These are phyloP conservation scores for Phialophora macrospora DNA, from an alignment of 2,329 filamentous ascomycete species.

Conservation along the genomic window DNA sequence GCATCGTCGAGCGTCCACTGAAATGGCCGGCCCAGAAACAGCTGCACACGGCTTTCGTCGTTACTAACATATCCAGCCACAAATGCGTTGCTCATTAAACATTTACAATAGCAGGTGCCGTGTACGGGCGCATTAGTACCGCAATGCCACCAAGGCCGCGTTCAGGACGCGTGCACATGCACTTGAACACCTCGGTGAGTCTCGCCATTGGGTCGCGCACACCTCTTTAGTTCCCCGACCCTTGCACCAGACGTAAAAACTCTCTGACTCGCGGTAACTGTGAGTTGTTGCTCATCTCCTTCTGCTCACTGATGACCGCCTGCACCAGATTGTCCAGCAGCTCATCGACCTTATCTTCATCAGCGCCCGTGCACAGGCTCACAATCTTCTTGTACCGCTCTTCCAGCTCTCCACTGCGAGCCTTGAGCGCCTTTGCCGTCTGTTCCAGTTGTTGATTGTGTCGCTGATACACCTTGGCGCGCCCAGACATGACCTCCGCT, in stretches of 20 bases:
- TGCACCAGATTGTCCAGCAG: conserved; percentile 78
- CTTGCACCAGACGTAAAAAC: conserved; percentile 79
- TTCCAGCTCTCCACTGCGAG: conserved; percentile 81
- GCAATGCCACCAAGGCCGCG: neutral
- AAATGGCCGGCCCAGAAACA: neutral
- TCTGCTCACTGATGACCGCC: conserved; percentile 65
- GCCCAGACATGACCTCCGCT: conserved; percentile 65
- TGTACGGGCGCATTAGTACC: neutral
- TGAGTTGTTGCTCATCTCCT: conserved; percentile 68
- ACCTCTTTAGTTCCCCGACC: conserved; percentile 40
- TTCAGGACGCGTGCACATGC: neutral
- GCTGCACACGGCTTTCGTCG: neutral
- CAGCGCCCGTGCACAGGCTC: conserved; percentile 79
- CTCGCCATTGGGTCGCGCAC: neutral
- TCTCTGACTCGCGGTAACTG: conserved; percentile 77
- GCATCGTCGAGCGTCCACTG: neutral
- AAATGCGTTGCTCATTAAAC: conserved; percentile 9
- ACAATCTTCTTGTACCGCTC: conserved; percentile 88
- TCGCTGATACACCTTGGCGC: conserved; percentile 70
- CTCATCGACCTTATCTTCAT: conserved; percentile 77
- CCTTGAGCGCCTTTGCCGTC: conserved; percentile 72
- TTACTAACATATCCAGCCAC: neutral
- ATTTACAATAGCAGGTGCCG: conserved; percentile 9
- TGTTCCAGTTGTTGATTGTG: conserved; percentile 71
- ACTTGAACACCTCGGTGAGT: neutral